phyloP scores from a whole-genome alignment of 2,329 filamentous ascomycete genomes.

The Rhexocercosporidium sp. region DNA sequence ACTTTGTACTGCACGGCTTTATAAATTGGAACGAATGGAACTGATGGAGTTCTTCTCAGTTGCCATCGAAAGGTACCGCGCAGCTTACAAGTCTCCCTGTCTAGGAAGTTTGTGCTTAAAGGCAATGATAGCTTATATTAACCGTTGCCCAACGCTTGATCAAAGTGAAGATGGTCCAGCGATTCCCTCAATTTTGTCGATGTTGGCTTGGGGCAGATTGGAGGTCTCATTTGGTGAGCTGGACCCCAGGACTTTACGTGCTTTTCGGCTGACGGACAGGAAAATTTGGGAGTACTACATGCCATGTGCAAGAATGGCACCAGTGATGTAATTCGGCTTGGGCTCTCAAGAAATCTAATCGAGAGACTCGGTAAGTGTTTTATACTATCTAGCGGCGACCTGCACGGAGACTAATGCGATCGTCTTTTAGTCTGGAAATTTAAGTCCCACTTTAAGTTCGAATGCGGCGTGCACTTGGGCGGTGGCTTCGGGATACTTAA shows the following conservation, averaged over 20 bases:
- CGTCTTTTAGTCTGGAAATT: neutral
- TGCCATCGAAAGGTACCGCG: slow-evolving; percentile 47
- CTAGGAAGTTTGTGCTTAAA: neutral
- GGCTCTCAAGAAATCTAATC: neutral
- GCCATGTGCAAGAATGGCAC: slow-evolving; percentile 48
- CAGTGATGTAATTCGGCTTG: slow-evolving; percentile 25
- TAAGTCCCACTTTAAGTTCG: neutral
- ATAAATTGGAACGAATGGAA: slow-evolving; percentile 46
- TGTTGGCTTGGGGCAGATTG: slow-evolving; percentile 48
- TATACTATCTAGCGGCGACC: slow-evolving; percentile 1
- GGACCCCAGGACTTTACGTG: too few relatives aligned
- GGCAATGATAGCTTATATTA: slow-evolving; percentile 42
- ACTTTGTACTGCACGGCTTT: slow-evolving; percentile 49
- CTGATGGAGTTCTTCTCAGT: slow-evolving; percentile 45
- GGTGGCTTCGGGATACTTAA: slow-evolving; percentile 1
- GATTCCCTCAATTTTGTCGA: slow-evolving; percentile 47
- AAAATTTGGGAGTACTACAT: slow-evolving; percentile 50
- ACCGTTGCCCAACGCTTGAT: slow-evolving; percentile 49
- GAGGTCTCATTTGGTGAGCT: slow-evolving; percentile 46
- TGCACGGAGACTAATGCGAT: neutral
- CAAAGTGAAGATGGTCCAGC: slow-evolving; percentile 48
- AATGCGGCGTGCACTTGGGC: neutral
- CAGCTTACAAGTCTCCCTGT: neutral
- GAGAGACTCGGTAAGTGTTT: neutral
- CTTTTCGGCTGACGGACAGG: too few relatives aligned